Conservation (phyloP, 2,329 filamentous ascomycete species). For the Gaeumannomyces sp. region DNA sequence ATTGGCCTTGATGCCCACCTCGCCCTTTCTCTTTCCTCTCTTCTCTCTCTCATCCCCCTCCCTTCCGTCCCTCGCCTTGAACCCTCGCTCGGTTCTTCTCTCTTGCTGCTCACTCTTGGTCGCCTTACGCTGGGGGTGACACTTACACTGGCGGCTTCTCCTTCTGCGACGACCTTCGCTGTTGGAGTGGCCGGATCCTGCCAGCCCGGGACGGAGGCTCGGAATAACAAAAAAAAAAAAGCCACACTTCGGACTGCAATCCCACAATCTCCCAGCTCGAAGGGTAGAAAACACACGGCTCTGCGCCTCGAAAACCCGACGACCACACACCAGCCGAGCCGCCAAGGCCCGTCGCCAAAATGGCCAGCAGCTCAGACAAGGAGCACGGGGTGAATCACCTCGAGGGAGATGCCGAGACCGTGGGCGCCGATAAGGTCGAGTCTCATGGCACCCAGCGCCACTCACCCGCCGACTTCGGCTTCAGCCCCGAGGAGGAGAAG, state of each 20-base stretch:
- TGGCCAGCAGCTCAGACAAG: background rate
- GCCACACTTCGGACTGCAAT: too few relatives aligned
- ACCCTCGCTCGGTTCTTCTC: background rate
- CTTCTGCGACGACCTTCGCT: background rate
- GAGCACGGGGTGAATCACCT: conserved; percentile 8
- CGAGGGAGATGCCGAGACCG: conserved; percentile 8
- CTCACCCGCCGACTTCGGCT: conserved; percentile 33
- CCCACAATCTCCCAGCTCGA: too few relatives aligned
- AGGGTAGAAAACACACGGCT: too few relatives aligned
- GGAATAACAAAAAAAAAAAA: too few relatives aligned
- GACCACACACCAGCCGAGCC: background rate
- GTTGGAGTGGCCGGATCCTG: too few relatives aligned
- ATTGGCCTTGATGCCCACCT: background rate
- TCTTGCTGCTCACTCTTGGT: background rate
- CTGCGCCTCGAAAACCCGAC: background rate
- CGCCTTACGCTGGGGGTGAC: too few relatives aligned
- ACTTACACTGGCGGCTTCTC: background rate
- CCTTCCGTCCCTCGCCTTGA: background rate
- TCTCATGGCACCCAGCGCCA: conserved; percentile 7
- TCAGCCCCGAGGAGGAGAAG: conserved; percentile 56
- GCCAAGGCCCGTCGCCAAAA: background rate
- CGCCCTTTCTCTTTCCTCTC: background rate
- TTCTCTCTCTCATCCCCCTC: background rate
- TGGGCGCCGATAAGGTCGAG: background rate
- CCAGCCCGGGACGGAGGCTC: background rate